Evolutionary conservation across 139 green algal genomes (phyloP), one percentile per base, ranked within the genome.

Genomic region (Deuterostichococcus epilithicus): DNA sequence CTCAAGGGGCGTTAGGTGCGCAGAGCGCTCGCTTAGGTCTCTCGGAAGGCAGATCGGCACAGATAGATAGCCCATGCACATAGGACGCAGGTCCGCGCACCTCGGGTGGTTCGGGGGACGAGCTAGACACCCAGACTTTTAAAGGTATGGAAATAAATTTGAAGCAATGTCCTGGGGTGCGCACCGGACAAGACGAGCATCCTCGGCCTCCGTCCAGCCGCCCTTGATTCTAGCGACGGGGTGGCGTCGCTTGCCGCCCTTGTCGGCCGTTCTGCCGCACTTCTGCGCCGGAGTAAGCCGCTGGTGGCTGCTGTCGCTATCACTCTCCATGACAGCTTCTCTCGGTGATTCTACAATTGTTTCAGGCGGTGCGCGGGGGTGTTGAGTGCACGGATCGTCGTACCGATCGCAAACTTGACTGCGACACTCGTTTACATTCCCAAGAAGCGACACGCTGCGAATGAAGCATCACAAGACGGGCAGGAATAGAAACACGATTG

Each of bases 211-310:
- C 25, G 70, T 84, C 80, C 80, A 84, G 66, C 42, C 52, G 35
- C 80, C 80, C 37, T 80, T 80, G 44, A 80, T 67, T 44, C 78
- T 73, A 32, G 78, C 78, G 28, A 82, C 78, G 6, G 72, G 74
- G 26, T 82, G 75, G 2, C 72, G 30, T 6, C 78, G 72, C 23
- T 36, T 36, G 25, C 73, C n/a, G n/a, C 52, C 18, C 18, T 63
- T 63, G 18, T 63, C 52, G 52, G 18, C 18, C 3, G 8, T 13
- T 63, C 52, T 63, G 52, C 52, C 18, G 52, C 13, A 13, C 18
- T 20, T 13, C 52, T n/a, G n/a, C n/a, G n/a, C n/a, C n/a, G n/a
- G n/a, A n/a, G n/a, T n/a, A n/a, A 63, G 3, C 13, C 52, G 52
- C 52, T 20, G 8, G 18, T 5, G 52, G 18, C 52, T 63, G 52